These are phyloP conservation scores for Rhodotorula sp. DNA, from an alignment of 1,284 basidiomycete genomes.

Conservation along the genomic window DNA sequence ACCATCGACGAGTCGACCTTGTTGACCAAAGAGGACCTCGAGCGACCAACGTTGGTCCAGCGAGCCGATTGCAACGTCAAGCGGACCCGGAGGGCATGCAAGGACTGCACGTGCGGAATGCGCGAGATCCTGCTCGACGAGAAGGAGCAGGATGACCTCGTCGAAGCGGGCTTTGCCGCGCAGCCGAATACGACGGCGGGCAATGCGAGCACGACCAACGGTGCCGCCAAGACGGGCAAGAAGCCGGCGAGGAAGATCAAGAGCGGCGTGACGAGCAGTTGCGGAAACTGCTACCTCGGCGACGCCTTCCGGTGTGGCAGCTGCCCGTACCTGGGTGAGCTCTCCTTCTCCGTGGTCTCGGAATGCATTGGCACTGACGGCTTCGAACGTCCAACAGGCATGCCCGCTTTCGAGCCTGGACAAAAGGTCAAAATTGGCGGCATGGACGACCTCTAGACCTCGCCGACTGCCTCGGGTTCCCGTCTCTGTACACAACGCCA, in stretches of 20 bases:
- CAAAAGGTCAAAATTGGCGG: constrained; percentile 33
- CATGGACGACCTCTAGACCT: constrained; percentile 23
- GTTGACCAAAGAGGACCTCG: constrained; percentile 68
- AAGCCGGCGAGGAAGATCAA: constrained; percentile 36
- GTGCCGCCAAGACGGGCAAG: constrained; percentile 58
- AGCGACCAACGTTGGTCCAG: constrained; percentile 66
- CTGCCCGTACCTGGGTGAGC: constrained; percentile 91
- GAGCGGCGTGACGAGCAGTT: constrained; percentile 77
- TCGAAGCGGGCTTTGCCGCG: constrained; percentile 48
- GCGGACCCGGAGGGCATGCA: constrained; percentile 74
- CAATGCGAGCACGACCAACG: constrained; percentile 56
- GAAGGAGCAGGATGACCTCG: constrained; percentile 53
- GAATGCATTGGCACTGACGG: neutral
- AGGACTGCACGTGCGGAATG: constrained; percentile 87
- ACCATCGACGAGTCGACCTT: constrained; percentile 73
- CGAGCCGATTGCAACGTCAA: constrained; percentile 55
- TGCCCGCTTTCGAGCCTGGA: constrained; percentile 97
- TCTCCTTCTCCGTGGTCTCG: constrained; percentile 4
- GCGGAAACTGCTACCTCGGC: constrained; percentile 96
- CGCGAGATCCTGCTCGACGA: constrained; percentile 88
- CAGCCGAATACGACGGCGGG: constrained; percentile 55
- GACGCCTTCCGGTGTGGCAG: constrained; percentile 95
- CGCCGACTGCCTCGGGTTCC: neutral
- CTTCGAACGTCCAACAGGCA: constrained; percentile 55
- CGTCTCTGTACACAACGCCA: neutral